phyloP scores from a whole-genome alignment of 1,284 basidiomycete species.

The Vanrija pseudolonga region DNA sequence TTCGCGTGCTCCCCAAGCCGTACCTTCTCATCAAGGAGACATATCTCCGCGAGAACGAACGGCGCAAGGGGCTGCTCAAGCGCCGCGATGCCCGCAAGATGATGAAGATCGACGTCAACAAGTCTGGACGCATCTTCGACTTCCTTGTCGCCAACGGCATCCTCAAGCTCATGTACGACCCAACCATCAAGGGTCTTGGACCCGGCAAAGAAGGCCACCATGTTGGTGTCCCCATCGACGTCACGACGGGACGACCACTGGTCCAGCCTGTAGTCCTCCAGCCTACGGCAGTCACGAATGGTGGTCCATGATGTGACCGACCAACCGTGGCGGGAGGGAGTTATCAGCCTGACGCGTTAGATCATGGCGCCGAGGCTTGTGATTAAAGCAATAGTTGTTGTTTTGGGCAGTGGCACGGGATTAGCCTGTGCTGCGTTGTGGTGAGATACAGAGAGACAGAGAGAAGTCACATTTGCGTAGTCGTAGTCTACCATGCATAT shows the following conservation, averaged over 20 bases:
- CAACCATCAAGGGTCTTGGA: conserved; percentile 27
- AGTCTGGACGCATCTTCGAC: conserved; percentile 84
- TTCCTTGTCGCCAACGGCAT: conserved; percentile 57
- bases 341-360: not conserved
- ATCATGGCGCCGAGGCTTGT: not conserved
- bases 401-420: too few relatives aligned
- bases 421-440: too few relatives aligned
- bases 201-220: conserved; percentile 27
- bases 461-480: conserved; percentile 4
- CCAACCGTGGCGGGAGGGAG: not conserved
- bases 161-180: conserved; percentile 41
- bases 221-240: conserved; percentile 16
- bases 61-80: conserved; percentile 78
- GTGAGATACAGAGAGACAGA: not conserved
- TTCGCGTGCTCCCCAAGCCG: conserved; percentile 85
- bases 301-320: not conserved
- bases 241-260: conserved; percentile 10
- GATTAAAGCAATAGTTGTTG: not conserved
- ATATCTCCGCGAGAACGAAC: conserved; percentile 81
- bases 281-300: conserved; percentile 1
- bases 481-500: conserved; percentile 9
- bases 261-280: not conserved
- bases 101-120: conserved; percentile 88
- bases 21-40: conserved; percentile 91
- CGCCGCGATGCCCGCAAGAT: conserved; percentile 77